Percentiles rank a stretch among this genome's conserved stretches.
These are phyloP conservation scores for Solanum hybrid DNA, from an alignment of 305 asterid species.

Conservation along the genomic window DNA sequence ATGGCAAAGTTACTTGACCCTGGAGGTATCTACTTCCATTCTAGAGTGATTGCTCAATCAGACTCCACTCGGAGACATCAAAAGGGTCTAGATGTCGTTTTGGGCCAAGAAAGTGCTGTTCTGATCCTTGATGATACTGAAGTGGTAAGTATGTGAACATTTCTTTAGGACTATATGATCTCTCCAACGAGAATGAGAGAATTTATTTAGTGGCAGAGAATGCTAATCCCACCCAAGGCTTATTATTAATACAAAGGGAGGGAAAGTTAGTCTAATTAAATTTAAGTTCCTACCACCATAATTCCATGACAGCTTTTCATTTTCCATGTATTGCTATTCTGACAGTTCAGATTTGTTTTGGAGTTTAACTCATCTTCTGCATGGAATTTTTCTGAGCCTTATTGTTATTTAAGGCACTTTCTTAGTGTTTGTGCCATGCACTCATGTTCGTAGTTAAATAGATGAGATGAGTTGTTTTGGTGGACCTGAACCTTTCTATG, in stretches of 20 bases:
- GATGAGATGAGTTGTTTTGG: neutral
- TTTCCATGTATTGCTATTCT: neutral
- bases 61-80: constrained; percentile 74
- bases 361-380: neutral
- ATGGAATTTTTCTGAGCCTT: neutral
- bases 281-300: neutral
- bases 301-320: neutral
- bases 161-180: neutral
- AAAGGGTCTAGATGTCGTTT: constrained; percentile 84
- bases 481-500: neutral
- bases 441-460: neutral
- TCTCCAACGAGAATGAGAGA: neutral
- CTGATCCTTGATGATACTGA: constrained; percentile 92
- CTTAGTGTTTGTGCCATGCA: neutral
- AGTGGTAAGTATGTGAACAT: constrained; percentile 32
- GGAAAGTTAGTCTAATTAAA: neutral
- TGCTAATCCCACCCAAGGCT: neutral
- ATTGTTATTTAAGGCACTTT: neutral
- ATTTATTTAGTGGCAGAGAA: neutral
- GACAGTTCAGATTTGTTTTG: neutral
- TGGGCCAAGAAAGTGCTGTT: constrained; percentile 83
- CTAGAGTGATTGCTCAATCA: constrained; percentile 80
- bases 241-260: neutral
- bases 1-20: constrained; percentile 90
- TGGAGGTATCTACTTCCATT: constrained; percentile 49